Evolutionary conservation across 129 eudicot species (phyloP).

Genomic region (Saposhnikovia divaricata): DNA sequence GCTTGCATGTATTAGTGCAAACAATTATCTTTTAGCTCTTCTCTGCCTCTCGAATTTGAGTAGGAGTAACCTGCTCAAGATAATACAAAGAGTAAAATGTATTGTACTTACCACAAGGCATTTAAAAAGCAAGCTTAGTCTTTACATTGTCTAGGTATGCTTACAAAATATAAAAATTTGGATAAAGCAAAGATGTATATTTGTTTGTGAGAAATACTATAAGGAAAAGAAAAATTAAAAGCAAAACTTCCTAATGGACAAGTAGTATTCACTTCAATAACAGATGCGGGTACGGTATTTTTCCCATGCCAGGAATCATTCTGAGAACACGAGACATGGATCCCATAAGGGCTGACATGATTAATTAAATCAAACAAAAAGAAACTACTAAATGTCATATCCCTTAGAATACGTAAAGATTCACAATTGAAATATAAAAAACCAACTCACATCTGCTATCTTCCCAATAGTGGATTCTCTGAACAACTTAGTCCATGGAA

Average conservation of each 20-base stretch:
- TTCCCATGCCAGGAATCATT: conserved; percentile 99
- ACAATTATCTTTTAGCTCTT: too few relatives aligned
- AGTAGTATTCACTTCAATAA: background rate
- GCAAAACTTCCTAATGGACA: background rate
- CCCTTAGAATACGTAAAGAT: background rate
- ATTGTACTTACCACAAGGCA: background rate
- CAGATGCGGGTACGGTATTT: conserved; percentile 31
- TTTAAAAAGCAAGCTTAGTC: background rate
- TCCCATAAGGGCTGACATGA: conserved; percentile 45
- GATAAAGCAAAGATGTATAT: background rate
- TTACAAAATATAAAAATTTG: too few relatives aligned
- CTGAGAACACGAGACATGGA: conserved; percentile 96
- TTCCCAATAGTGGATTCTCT: conserved; percentile 72
- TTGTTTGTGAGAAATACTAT: background rate
- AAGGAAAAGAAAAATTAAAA: background rate
- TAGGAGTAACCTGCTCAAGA: too few relatives aligned
- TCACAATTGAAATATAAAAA: background rate
- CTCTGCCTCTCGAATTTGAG: too few relatives aligned
- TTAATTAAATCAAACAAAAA: background rate
- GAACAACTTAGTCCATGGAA: conserved; percentile 84
- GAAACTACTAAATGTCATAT: background rate
- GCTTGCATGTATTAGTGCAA: too few relatives aligned
- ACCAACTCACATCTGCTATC: conserved; percentile 72
- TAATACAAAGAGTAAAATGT: too few relatives aligned
- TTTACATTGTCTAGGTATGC: background rate